These are phyloP conservation scores for Emmonsiellopsis sp. DNA, from an alignment of 2,329 filamentous ascomycete genomes.

Conservation along the genomic window DNA sequence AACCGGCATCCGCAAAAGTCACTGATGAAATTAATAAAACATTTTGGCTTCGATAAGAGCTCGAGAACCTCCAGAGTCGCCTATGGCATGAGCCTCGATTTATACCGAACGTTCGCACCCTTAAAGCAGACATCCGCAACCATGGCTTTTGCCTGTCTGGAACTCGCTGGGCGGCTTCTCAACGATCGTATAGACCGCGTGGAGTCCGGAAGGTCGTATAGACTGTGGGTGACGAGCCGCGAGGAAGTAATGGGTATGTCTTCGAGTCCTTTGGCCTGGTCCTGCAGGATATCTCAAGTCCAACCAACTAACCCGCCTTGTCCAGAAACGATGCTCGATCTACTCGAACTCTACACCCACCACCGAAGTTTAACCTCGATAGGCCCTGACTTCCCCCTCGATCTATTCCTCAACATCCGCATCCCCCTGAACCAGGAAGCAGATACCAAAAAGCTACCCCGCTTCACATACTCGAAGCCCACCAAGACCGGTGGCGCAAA, in stretches of 20 bases:
- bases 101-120: conserved; percentile 88
- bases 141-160: conserved; percentile 72
- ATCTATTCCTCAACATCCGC: conserved; percentile 75
- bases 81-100: conserved; percentile 75
- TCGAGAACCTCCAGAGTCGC: conserved; percentile 43
- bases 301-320: conserved; percentile 28
- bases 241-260: conserved; percentile 39
- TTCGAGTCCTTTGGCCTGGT: conserved; percentile 1
- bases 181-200: conserved; percentile 46
- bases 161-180: conserved; percentile 65
- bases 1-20: conserved; percentile 79
- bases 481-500: conserved; percentile 12
- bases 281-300: conserved; percentile 20
- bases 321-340: conserved; percentile 75
- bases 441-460: conserved; percentile 51
- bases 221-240: conserved; percentile 38
- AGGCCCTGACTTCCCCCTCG: conserved; percentile 61
- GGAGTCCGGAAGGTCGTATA: conserved; percentile 41
- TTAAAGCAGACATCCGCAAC: conserved; percentile 83
- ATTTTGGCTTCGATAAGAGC: conserved; percentile 43
- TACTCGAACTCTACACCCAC: conserved; percentile 87
- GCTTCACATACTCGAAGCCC: conserved; percentile 51
- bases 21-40: conserved; percentile 67
- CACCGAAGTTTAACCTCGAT: conserved; percentile 66
- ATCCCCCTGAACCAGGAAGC: conserved; percentile 80